These are phyloP conservation scores for Ophiocordyceps unilateralis DNA, from an alignment of 2,329 filamentous ascomycete genomes.

Conservation along the genomic window DNA sequence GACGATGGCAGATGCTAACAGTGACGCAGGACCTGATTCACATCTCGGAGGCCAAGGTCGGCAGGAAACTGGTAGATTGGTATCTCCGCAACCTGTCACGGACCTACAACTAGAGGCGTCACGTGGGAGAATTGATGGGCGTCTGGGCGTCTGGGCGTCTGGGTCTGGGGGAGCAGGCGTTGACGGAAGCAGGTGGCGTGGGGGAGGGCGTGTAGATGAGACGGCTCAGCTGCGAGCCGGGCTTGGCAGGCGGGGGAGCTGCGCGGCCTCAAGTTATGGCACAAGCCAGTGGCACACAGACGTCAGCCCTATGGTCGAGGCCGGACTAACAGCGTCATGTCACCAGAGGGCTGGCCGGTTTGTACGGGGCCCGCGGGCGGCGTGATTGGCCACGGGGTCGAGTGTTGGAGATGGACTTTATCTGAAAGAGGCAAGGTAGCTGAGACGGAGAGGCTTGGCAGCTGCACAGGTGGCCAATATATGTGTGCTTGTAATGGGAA, in stretches of 20 bases:
- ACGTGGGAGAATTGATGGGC: background rate
- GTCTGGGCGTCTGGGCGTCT: too few relatives aligned
- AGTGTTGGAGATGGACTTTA: background rate
- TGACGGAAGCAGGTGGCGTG: background rate
- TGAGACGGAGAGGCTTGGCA: background rate
- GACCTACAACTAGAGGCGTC: conserved; percentile 60
- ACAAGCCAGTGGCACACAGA: background rate
- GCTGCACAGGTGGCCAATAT: background rate
- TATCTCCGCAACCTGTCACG: conserved; percentile 93
- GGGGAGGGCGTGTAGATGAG: background rate
- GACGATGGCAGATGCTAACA: conserved; percentile 3
- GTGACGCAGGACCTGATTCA: conserved; percentile 70
- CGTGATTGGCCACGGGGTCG: background rate
- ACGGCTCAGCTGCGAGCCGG: background rate
- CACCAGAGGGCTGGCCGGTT: background rate
- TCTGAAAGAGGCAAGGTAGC: background rate
- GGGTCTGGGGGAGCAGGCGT: background rate
- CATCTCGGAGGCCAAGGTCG: conserved; percentile 96
- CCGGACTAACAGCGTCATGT: background rate
- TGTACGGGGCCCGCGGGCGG: background rate
- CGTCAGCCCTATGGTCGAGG: background rate
- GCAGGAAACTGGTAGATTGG: conserved; percentile 94
- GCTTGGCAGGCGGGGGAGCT: background rate
- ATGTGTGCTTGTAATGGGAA: background rate
- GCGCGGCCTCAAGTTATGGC: background rate